A percentile compares a stretch with the other conserved stretches of the same genome.
Evolutionary conservation across 176 grass and related monocot genomes (phyloP).

Genomic region (Hordeum marinum): DNA sequence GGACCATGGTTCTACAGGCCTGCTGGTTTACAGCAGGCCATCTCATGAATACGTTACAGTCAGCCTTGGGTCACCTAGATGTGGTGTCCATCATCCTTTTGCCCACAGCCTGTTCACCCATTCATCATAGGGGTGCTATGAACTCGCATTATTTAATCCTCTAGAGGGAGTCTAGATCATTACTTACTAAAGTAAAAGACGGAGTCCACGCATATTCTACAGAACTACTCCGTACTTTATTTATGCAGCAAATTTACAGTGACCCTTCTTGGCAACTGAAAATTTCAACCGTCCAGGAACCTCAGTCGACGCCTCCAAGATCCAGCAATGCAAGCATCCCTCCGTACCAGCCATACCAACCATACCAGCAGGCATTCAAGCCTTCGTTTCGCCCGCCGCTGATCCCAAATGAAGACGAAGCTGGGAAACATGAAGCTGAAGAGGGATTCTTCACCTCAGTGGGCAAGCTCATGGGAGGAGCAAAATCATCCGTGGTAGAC

Average conservation of each 20-base stretch:
- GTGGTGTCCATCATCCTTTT: conserved; percentile 1
- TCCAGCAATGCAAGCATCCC: conserved; percentile 44
- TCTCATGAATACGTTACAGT: not conserved
- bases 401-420: conserved; percentile 56
- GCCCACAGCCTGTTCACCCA: not conserved
- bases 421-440: conserved; percentile 47
- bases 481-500: conserved; percentile 50
- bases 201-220: not conserved
- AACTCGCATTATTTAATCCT: not conserved
- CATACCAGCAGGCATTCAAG: conserved; percentile 58
- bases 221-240: not conserved
- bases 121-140: not conserved
- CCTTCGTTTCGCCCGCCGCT: conserved; percentile 58
- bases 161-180: not conserved
- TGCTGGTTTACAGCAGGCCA: conserved; percentile 3
- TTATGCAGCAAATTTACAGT: conserved; percentile 2
- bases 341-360: conserved; percentile 56
- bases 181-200: not conserved
- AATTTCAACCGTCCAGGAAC: conserved; percentile 46
- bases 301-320: conserved; percentile 33
- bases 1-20: not conserved
- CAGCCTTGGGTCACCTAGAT: not conserved
- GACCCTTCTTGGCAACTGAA: not conserved
- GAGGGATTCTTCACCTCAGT: conserved; percentile 77
- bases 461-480: conserved; percentile 67